A percentile compares a stretch with the other conserved stretches of the same genome.
phyloP scores from a whole-genome alignment of 2,329 filamentous ascomycete species.

The Microthyrium microscopicum region DNA sequence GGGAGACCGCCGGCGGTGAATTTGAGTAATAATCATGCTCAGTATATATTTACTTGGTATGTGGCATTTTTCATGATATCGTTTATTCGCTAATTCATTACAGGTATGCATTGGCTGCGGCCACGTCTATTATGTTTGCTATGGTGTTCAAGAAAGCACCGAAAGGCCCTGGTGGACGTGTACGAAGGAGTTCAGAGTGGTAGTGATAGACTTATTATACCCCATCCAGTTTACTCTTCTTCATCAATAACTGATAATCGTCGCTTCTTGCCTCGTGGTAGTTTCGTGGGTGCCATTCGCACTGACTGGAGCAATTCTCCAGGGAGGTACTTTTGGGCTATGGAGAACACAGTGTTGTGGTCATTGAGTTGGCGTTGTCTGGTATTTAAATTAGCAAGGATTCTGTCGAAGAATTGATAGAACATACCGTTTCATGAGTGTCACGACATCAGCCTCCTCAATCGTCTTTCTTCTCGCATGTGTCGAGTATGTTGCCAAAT shows the following conservation, averaged over 20 bases:
- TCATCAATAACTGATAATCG: constrained; percentile 24
- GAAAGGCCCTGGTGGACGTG: constrained; percentile 52
- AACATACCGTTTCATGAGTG: constrained; percentile 66
- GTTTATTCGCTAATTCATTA: background rate
- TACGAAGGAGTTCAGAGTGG: constrained; percentile 64
- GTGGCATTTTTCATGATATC: constrained; percentile 15
- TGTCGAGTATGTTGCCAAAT: constrained; percentile 60
- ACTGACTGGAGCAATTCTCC: constrained; percentile 70
- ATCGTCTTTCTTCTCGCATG: constrained; percentile 75
- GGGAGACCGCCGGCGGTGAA: constrained; percentile 80
- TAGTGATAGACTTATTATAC: constrained; percentile 22
- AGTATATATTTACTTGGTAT: constrained; percentile 98
- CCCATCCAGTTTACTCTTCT: constrained; percentile 20
- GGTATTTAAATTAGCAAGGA: constrained; percentile 18
- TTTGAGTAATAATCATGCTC: constrained; percentile 86
- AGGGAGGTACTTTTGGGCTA: constrained; percentile 70
- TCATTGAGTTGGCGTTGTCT: constrained; percentile 64
- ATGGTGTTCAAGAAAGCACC: constrained; percentile 84
- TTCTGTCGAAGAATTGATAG: constrained; percentile 8
- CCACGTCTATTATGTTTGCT: constrained; percentile 89
- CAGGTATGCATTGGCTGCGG: constrained; percentile 73
- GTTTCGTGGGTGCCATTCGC: constrained; percentile 53
- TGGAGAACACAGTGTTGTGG: constrained; percentile 60
- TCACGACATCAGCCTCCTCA: constrained; percentile 67
- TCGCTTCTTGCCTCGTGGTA: constrained; percentile 28